A percentile compares a stretch with the other conserved stretches of the same genome.
Evolutionary conservation across 2,329 filamentous ascomycete genomes (phyloP).

Genomic region (Huntiella abstrusa): DNA sequence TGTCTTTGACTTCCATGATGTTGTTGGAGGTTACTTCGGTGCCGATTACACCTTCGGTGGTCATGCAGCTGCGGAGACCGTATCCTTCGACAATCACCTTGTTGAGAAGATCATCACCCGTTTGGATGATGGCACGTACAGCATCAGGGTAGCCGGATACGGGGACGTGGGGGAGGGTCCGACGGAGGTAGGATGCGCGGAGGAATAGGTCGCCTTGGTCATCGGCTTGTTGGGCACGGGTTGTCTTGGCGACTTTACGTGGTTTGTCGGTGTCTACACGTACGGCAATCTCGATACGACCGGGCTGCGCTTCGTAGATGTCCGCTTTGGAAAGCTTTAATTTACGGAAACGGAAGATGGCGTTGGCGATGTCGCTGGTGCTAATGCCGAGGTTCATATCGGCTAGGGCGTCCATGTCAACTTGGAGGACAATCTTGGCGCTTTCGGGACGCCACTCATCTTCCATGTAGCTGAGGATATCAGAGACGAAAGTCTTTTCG

Average conservation of each 20-base stretch:
- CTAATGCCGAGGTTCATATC: constrained; percentile 67
- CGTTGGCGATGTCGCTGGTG: constrained; percentile 50
- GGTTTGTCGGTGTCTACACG: constrained; percentile 32
- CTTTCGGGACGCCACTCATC: constrained; percentile 69
- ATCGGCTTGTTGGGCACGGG: constrained; percentile 21
- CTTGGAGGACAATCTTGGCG: constrained; percentile 59
- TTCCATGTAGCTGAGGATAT: constrained; percentile 64
- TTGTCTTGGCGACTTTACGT: constrained; percentile 28
- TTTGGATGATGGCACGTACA: constrained; percentile 72
- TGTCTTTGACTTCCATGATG: constrained; percentile 71
- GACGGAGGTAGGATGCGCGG: constrained; percentile 70
- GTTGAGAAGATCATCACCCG: constrained; percentile 47
- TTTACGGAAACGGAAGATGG: constrained; percentile 67
- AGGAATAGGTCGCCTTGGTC: constrained; percentile 38
- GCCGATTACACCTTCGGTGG: constrained; percentile 75
- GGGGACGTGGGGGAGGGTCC: constrained; percentile 61
- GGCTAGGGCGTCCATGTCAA: constrained; percentile 62
- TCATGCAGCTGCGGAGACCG: constrained; percentile 76
- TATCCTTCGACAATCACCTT: constrained; percentile 87
- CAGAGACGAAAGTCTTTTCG: constrained; percentile 80
- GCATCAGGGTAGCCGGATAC: constrained; percentile 83
- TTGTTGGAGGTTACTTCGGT: constrained; percentile 60
- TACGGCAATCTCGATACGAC: constrained; percentile 57
- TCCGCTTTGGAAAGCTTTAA: constrained; percentile 55
- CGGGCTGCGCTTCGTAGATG: constrained; percentile 36